Conservation (phyloP, 306 rosid genomes). For the Styphnolobium japonicum region DNA sequence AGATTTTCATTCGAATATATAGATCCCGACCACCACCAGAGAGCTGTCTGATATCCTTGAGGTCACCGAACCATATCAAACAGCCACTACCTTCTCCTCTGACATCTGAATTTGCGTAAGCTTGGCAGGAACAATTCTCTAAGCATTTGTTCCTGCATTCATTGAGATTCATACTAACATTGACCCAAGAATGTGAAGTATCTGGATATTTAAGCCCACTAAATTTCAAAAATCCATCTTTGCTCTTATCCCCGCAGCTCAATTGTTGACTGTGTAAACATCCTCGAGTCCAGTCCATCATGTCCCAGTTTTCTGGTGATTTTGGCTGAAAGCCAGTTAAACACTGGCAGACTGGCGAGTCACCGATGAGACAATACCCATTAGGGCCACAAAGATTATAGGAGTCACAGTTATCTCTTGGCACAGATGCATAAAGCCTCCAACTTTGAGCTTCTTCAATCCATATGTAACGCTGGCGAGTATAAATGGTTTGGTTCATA, state of each 20-base stretch:
- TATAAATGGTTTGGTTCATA: slow-evolving; percentile 33
- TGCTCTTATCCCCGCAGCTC: slow-evolving; percentile 32
- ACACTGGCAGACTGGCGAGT: slow-evolving; percentile 49
- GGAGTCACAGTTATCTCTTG: slow-evolving; percentile 48
- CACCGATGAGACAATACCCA: slow-evolving; percentile 37
- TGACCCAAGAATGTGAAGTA: slow-evolving; percentile 42
- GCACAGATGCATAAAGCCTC: slow-evolving; percentile 41
- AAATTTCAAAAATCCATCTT: slow-evolving; percentile 37
- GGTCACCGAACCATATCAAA: slow-evolving; percentile 49
- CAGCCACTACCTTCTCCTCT: slow-evolving; percentile 62
- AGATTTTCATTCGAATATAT: slow-evolving; percentile 34
- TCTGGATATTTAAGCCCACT: slow-evolving; percentile 48
- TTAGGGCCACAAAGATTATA: slow-evolving; percentile 47
- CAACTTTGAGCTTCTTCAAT: slow-evolving; percentile 36
- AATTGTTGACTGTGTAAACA: slow-evolving; percentile 30
- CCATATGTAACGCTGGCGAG: slow-evolving; percentile 39
- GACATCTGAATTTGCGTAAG: slow-evolving; percentile 44
- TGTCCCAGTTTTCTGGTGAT: slow-evolving; percentile 42
- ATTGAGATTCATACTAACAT: slow-evolving; percentile 34
- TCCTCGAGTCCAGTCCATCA: slow-evolving; percentile 51
- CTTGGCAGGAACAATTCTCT: slow-evolving; percentile 57
- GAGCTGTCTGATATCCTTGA: slow-evolving; percentile 35
- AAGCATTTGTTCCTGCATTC: slow-evolving; percentile 51
- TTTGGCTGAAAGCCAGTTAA: slow-evolving; percentile 46
- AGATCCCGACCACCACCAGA: slow-evolving; percentile 27